Base-by-base conservation (phyloP, 139 green algal genomes). In the Haematococcus sp. region DNA sequence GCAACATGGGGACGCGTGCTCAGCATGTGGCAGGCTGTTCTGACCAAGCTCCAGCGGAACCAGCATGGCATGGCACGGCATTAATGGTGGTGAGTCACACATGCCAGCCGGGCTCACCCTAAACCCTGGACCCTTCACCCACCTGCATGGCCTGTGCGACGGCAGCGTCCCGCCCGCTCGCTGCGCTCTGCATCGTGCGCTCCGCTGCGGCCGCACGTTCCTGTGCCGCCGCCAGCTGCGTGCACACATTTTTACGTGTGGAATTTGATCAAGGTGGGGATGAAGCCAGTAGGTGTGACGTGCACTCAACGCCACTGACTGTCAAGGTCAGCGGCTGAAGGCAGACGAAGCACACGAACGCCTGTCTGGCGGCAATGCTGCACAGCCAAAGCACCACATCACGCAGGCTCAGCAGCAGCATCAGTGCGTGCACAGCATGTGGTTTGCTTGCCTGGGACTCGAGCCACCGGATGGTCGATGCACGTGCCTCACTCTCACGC, bases 391-490 rank as follows among this genome's bases (percentile, higher is more conserved):
- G 1, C 19, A 44, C 15, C 2, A 4, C 31, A 20, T 30, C 33
- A 19, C 32, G 4, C 54, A 58, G 9, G 23, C 5, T 56, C 19
- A 4, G n/a, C 4, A 54, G 23, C 9, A 19, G 4, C 63, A 27
- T 13, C 63, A 32, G 4, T 31, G 5, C 63, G n/a, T n/a, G n/a
- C n/a, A n/a, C 22, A 54, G 9, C 16, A 15, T 34, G 9, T 15
- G 28, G 52, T 32, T 34, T 27, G 3, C 54, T 56, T 68, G 82
- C 67, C 78, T 83, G 74, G 0, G 40, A 64, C 70, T 81, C 70
- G 40, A 87, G 65, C 66, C 73, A 87, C 13, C 52, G 68, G 19
- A 84, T 84, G 70, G 80, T 85, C 19, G 32, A 58, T 25, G 54
- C 68, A 17, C 55, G 68, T 0, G 67, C 49, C 25, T 77, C 76